Percentiles rank a stretch among this genome's conserved stretches.
phyloP scores from a whole-genome alignment of 1,139 yeast genomes.

The Candida smagusa region DNA sequence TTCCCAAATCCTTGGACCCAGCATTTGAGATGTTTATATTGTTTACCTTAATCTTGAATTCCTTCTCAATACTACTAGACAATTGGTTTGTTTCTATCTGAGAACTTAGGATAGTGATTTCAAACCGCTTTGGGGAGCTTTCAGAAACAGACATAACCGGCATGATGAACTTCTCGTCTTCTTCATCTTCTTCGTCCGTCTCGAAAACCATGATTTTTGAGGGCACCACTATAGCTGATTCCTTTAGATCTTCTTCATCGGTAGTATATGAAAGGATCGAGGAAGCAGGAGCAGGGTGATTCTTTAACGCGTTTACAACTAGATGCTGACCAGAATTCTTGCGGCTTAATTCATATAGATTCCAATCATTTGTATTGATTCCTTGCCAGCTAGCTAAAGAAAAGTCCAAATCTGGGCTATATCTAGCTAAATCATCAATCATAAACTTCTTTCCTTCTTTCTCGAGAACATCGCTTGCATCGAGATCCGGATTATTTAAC shows the following conservation, averaged over 20 bases:
- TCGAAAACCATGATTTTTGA: conserved; percentile 35
- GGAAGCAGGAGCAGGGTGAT: conserved; percentile 13
- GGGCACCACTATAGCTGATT: conserved; percentile 14
- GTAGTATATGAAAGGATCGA: conserved; percentile 24
- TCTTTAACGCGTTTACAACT: neutral
- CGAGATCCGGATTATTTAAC: conserved; percentile 40
- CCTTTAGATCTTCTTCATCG: conserved; percentile 20
- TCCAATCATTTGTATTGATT: conserved; percentile 10
- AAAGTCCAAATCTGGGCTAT: conserved; percentile 13
- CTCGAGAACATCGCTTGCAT: conserved; percentile 1
- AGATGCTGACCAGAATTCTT: neutral
- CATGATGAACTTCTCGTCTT: conserved; percentile 35
- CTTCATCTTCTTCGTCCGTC: conserved; percentile 39
- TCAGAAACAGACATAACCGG: conserved; percentile 31
- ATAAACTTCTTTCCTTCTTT: conserved; percentile 1
- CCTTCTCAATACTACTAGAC: conserved; percentile 14
- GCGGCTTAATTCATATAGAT: conserved; percentile 5
- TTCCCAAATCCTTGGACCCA: conserved; percentile 4
- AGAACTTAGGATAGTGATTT: conserved; percentile 21
- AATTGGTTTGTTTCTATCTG: conserved; percentile 22
- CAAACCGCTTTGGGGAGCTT: conserved; percentile 11
- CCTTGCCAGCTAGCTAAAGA: conserved; percentile 21
- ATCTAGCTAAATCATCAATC: conserved; percentile 1
- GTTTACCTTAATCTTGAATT: conserved; percentile 17
- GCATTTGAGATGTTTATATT: neutral